These are phyloP conservation scores for Ustilago trichophora DNA, from an alignment of 1,284 basidiomycete species.

Conservation along the genomic window DNA sequence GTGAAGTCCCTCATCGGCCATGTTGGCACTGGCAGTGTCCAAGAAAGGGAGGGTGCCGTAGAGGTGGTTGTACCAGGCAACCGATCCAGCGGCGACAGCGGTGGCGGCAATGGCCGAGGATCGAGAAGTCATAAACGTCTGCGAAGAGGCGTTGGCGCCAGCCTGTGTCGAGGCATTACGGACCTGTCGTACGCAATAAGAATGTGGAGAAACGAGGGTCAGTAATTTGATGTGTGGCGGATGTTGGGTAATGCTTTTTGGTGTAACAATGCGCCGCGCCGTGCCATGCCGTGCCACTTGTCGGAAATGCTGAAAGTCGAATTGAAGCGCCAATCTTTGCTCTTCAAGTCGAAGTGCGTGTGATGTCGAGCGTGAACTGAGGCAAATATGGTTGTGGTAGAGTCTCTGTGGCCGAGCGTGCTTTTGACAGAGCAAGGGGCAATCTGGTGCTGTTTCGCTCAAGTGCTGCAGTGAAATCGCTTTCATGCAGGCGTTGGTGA, in stretches of 20 bases:
- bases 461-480: no score
- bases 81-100: slow-evolving; percentile 81
- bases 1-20: slow-evolving; percentile 90
- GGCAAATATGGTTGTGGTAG: no score
- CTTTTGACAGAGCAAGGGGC: not conserved
- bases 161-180: slow-evolving; percentile 59
- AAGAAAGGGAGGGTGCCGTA: slow-evolving; percentile 75
- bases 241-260: no score
- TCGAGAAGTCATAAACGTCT: slow-evolving; percentile 75
- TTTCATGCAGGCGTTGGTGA: no score
- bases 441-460: no score
- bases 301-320: no score
- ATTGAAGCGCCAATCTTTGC: no score
- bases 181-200: slow-evolving; percentile 27
- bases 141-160: slow-evolving; percentile 40
- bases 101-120: slow-evolving; percentile 81
- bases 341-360: not conserved
- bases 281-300: no score
- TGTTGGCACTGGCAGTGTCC: slow-evolving; percentile 59
- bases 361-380: no score
- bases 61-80: slow-evolving; percentile 95
- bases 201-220: slow-evolving; percentile 4
- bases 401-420: no score
- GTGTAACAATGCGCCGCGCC: no score
- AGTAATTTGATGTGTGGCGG: no score